These are phyloP conservation scores for Orbilia javanica DNA, from an alignment of 2,329 filamentous ascomycete genomes.

Conservation along the genomic window DNA sequence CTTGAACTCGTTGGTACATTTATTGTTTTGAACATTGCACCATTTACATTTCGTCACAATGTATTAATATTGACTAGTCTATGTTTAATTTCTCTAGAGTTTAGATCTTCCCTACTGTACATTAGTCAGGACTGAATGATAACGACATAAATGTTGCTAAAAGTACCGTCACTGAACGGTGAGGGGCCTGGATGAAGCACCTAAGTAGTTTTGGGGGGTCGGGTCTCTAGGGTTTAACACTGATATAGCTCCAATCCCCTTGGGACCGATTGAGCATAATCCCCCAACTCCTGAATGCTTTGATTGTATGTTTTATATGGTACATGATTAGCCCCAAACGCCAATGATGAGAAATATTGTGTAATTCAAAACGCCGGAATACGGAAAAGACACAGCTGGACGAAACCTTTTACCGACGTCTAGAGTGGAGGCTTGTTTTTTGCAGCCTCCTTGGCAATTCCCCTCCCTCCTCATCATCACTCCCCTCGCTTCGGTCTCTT, in stretches of 20 bases:
- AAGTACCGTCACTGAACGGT: background rate
- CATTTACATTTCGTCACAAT: background rate
- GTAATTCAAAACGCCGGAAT: background rate
- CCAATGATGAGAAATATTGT: background rate
- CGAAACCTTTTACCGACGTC: conserved; percentile 4
- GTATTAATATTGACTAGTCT: conserved; percentile 1
- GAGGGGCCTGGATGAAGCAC: background rate
- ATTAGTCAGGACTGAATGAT: conserved; percentile 9
- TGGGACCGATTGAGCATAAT: background rate
- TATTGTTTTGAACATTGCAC: background rate
- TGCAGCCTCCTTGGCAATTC: conserved; percentile 37
- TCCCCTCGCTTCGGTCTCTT: background rate
- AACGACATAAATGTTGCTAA: background rate
- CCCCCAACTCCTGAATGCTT: background rate
- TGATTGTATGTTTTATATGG: background rate
- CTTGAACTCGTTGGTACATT: background rate
- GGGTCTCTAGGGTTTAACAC: background rate
- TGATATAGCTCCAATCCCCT: background rate
- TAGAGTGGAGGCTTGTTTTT: conserved; percentile 17
- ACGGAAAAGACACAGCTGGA: background rate
- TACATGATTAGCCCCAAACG: background rate
- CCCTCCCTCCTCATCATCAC: conserved; percentile 19
- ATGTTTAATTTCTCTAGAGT: background rate
- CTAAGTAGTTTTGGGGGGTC: background rate
- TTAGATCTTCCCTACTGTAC: background rate